Percentiles rank a stretch among this genome's conserved stretches.
phyloP scores from a whole-genome alignment of 768 basidiomycete genomes.

The Lentinus brumalis region DNA sequence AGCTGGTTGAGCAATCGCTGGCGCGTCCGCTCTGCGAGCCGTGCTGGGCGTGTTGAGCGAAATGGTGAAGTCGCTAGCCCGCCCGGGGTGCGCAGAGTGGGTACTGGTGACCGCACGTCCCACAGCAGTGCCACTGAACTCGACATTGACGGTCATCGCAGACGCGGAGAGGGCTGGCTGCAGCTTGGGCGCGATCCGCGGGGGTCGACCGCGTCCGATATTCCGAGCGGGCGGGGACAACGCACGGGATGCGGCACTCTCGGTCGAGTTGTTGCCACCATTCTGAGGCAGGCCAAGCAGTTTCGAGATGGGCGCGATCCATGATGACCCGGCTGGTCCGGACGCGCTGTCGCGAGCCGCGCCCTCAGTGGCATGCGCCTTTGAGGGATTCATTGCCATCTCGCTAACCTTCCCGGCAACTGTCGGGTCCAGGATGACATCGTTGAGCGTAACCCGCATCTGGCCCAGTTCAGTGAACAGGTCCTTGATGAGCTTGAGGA shows the following conservation, averaged over 20 bases:
- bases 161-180: constrained; percentile 85
- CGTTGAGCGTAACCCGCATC: constrained; percentile 82
- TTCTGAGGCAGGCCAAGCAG: constrained; percentile 54
- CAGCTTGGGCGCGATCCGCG: constrained; percentile 72
- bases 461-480: constrained; percentile 80
- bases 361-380: constrained; percentile 44
- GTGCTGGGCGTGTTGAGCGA: constrained; percentile 10
- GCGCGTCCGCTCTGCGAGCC: neutral
- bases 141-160: constrained; percentile 92
- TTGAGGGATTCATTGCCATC: constrained; percentile 61
- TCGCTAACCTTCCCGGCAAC: constrained; percentile 74
- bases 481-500: constrained; percentile 88
- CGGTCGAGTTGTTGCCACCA: constrained; percentile 30
- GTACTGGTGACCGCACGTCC: constrained; percentile 56
- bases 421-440: constrained; percentile 85
- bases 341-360: constrained; percentile 37
- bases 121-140: constrained; percentile 78
- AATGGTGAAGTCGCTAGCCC: constrained; percentile 11
- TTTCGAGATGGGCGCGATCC: constrained; percentile 89
- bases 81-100: constrained; percentile 26
- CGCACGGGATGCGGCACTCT: constrained; percentile 27
- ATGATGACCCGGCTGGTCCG: constrained; percentile 38
- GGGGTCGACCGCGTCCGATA: constrained; percentile 29
- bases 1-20: constrained; percentile 15
- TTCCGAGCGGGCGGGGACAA: constrained; percentile 25